Evolutionary conservation across 139 green algal genomes (phyloP).

Genomic region (Limnomonas spitsbergensis): DNA sequence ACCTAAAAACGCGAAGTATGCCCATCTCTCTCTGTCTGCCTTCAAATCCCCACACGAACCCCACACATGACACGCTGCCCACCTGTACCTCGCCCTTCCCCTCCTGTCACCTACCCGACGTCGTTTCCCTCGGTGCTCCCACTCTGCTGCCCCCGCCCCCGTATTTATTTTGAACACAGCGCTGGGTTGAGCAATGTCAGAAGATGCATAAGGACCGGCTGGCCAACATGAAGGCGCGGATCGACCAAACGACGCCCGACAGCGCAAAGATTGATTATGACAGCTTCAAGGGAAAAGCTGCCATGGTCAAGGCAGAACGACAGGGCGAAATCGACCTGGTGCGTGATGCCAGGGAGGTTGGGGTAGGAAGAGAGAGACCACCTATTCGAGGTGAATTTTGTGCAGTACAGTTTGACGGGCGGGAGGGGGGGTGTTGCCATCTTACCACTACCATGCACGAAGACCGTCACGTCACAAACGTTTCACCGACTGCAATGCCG

Average conservation of each 20-base stretch:
- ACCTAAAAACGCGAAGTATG: no score
- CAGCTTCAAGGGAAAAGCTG: background rate
- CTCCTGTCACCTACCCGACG: background rate
- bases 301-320: background rate
- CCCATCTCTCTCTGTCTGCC: no score
- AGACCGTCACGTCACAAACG: no score
- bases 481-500: no score
- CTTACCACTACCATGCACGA: no score
- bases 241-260: background rate
- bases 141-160: background rate
- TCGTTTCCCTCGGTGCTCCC: background rate
- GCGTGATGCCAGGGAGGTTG: background rate
- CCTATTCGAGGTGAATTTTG: no score
- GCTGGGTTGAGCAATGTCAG: slow-evolving; percentile 3
- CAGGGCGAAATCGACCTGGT: background rate
- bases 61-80: no score
- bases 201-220: slow-evolving; percentile 9
- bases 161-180: background rate
- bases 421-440: no score
- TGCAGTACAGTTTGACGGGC: no score
- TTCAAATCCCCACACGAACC: no score
- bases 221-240: background rate
- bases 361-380: no score
- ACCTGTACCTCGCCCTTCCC: background rate
- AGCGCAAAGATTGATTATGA: background rate